These are phyloP conservation scores for Trichoderma pleuroti DNA, from an alignment of 2,329 filamentous ascomycete genomes.

Conservation along the genomic window DNA sequence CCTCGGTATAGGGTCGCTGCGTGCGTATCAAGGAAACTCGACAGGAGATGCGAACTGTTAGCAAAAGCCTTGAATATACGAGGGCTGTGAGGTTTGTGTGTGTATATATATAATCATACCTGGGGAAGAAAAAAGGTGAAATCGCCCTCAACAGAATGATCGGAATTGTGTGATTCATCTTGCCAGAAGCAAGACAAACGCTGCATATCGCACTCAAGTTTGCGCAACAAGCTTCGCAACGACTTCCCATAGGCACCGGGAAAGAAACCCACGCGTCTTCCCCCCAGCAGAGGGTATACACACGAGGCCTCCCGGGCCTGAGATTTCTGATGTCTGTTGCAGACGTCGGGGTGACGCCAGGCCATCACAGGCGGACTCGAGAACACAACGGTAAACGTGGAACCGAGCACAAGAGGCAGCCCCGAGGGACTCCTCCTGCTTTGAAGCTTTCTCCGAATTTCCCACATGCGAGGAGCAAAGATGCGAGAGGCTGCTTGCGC, in stretches of 20 bases:
- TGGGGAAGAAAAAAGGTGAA: slow-evolving; percentile 34
- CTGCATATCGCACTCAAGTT: slow-evolving; percentile 95
- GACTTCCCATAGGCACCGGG: slow-evolving; percentile 76
- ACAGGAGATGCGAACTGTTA: slow-evolving; percentile 18
- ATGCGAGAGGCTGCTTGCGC: slow-evolving; percentile 22
- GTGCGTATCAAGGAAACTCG: background rate
- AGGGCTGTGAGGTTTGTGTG: background rate
- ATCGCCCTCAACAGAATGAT: slow-evolving; percentile 83
- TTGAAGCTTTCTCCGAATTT: slow-evolving; percentile 98
- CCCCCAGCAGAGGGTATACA: slow-evolving; percentile 19
- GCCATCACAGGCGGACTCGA: slow-evolving; percentile 74
- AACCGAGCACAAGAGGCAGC: slow-evolving; percentile 28
- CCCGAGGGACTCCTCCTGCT: background rate
- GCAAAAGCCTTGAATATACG: slow-evolving; percentile 28
- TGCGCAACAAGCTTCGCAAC: slow-evolving; percentile 80
- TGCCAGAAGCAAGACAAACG: slow-evolving; percentile 44
- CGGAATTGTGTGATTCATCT: slow-evolving; percentile 75
- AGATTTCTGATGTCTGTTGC: slow-evolving; percentile 94
- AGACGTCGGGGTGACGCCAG: slow-evolving; percentile 75
- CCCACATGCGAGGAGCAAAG: slow-evolving; percentile 68
- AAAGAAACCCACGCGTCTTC: slow-evolving; percentile 16
- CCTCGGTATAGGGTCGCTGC: background rate
- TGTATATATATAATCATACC: slow-evolving; percentile 25
- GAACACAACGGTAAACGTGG: slow-evolving; percentile 25
- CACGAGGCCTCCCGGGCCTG: slow-evolving; percentile 43